Evolutionary conservation across 2,329 filamentous ascomycete genomes (phyloP), one percentile per base, ranked within the genome.

Genomic region (Paraconiothyrium brasiliense): DNA sequence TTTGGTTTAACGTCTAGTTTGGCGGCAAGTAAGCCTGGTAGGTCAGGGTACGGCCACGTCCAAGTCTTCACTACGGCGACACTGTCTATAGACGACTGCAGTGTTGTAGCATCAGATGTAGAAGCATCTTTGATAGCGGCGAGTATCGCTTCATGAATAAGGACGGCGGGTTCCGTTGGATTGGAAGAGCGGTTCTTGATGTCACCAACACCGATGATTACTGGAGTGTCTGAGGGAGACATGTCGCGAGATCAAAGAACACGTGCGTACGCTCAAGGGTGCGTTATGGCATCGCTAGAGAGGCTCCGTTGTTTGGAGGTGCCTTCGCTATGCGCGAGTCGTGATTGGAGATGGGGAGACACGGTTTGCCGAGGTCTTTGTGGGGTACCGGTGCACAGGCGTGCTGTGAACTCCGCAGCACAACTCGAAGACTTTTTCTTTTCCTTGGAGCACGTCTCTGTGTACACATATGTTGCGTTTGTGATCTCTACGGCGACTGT

Each of bases 41-140:
- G 74, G 70, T 90, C 84, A 1, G 81, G 75, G 69, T 90, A 90
- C 0, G 85, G 84, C 88, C 88, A 90, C 0, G 88, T 89, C 88
- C 88, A 91, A 0, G 86, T 86, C 44, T 81, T 82, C 10, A 90
- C 87, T 4, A 89, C 83, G 47, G 84, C 80, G 49, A 91, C 80
- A 65, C 84, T 86, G 70, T 90, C 87, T 56, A 89, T 84, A 0
- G 76, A 74, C 0, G 77, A 68, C 61, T 80, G 80, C 0, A 89
- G 70, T 0, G 76, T 68, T 2, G 71, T 59, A 1, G 69, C 43
- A 1, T 72, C 67, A 13, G 72, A 67, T 9, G 81, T 66, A 1
- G 72, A 75, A 0, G 84, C 83, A 66, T 90, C 87, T 43, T 78
- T 58, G 3, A 89, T 70, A 1, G 88, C 86, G 16, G 72, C 72